A percentile compares a stretch with the other conserved stretches of the same genome.
Evolutionary conservation across 2,329 filamentous ascomycete species (phyloP).

Genomic region (Neurospora sp.): DNA sequence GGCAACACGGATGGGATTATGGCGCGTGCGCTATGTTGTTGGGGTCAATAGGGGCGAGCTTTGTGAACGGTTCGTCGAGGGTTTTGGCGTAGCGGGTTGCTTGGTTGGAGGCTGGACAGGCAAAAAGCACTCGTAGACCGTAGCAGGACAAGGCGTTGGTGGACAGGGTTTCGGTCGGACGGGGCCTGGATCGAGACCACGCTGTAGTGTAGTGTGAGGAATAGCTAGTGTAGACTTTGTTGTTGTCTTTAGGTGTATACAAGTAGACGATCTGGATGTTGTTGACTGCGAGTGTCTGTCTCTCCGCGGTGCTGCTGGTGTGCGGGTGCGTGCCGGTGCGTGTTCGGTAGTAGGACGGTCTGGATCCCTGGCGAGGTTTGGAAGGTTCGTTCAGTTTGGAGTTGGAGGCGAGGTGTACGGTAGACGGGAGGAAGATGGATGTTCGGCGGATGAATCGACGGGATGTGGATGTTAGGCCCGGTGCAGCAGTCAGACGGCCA

Average conservation of each 20-base stretch:
- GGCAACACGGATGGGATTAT: background rate
- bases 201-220: background rate
- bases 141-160: background rate
- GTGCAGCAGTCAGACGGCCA: background rate
- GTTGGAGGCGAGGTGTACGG: background rate
- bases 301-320: background rate
- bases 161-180: background rate
- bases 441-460: background rate
- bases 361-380: background rate
- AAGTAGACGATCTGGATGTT: background rate
- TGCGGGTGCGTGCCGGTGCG: background rate
- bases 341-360: background rate
- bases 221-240: background rate
- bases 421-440: background rate
- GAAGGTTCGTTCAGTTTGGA: background rate
- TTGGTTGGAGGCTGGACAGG: background rate
- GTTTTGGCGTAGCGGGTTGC: background rate
- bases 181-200: background rate
- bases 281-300: background rate
- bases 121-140: background rate
- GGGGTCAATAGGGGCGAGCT: background rate
- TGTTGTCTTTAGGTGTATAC: background rate
- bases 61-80: background rate
- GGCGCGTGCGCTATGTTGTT: background rate
- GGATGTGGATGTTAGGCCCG: background rate